Conservation (phyloP, 1,284 basidiomycete species). For the Moesziomyces globuligerus region DNA sequence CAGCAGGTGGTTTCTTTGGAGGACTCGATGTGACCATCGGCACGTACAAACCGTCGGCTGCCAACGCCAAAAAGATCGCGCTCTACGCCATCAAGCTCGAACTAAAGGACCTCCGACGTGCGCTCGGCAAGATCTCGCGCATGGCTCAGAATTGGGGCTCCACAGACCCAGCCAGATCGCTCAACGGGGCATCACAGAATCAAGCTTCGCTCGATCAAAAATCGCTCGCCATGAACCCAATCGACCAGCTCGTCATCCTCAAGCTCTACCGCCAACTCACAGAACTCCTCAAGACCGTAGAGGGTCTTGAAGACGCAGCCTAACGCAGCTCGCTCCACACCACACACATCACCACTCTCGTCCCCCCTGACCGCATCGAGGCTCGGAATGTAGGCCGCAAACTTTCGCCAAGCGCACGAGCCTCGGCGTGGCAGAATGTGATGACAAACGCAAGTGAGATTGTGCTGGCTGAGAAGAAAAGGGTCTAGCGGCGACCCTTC, state of each 20-base stretch:
- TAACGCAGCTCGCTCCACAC: background rate
- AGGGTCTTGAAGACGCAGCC: conserved; percentile 53
- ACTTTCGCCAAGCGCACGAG: no score
- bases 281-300: conserved; percentile 60
- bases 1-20: conserved; percentile 23
- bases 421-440: background rate
- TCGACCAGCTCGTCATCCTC: conserved; percentile 63
- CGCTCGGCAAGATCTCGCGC: conserved; percentile 55
- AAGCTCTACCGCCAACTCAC: conserved; percentile 61
- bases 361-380: background rate
- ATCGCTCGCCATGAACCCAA: conserved; percentile 48
- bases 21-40: conserved; percentile 62
- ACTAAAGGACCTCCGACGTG: conserved; percentile 58
- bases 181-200: background rate
- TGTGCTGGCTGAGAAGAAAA: background rate
- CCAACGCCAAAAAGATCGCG: conserved; percentile 63
- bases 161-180: background rate
- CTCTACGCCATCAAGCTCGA: conserved; percentile 66
- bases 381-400: no score
- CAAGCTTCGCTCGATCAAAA: conserved; percentile 2
- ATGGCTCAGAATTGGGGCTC: conserved; percentile 40
- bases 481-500: conserved; percentile 20
- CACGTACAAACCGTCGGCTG: conserved; percentile 48
- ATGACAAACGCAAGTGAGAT: background rate
- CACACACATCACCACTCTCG: background rate